Conservation (phyloP, 768 basidiomycete genomes). For the Boletus fagicola region DNA sequence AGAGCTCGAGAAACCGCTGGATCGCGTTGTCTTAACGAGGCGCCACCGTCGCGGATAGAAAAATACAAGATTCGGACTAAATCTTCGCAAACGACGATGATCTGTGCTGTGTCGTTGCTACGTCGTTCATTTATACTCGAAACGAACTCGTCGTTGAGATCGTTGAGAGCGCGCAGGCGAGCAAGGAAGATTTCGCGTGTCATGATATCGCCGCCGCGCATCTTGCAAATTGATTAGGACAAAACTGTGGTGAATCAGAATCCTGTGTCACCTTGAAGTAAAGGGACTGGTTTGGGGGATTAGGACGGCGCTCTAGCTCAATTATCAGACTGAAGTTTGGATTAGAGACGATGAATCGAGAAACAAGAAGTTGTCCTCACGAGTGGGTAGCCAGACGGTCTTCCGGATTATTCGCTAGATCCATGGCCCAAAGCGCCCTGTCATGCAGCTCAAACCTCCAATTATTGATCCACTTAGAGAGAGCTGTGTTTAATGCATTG, state of each 20-base stretch:
- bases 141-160: constrained; percentile 19
- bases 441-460: constrained; percentile 23
- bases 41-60: constrained; percentile 29
- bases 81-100: constrained; percentile 22
- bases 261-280: constrained; percentile 21
- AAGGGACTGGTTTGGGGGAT: constrained; percentile 14
- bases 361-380: constrained; percentile 3
- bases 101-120: constrained; percentile 28
- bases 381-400: constrained; percentile 27
- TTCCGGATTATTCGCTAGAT: constrained; percentile 26
- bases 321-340: constrained; percentile 20
- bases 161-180: constrained; percentile 11
- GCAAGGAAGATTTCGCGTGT: constrained; percentile 19
- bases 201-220: constrained; percentile 26
- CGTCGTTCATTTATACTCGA: constrained; percentile 22
- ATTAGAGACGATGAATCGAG: neutral
- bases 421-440: constrained; percentile 23
- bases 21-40: constrained; percentile 17
- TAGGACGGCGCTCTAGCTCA: constrained; percentile 18
- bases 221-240: constrained; percentile 14
- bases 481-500: constrained; percentile 17
- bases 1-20: constrained; percentile 15
- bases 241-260: neutral
- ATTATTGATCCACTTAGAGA: constrained; percentile 28
- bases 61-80: constrained; percentile 32